Evolutionary conservation across 441 rosid genomes (phyloP), one percentile per base, ranked within the genome.

Genomic region (Croton setiger): DNA sequence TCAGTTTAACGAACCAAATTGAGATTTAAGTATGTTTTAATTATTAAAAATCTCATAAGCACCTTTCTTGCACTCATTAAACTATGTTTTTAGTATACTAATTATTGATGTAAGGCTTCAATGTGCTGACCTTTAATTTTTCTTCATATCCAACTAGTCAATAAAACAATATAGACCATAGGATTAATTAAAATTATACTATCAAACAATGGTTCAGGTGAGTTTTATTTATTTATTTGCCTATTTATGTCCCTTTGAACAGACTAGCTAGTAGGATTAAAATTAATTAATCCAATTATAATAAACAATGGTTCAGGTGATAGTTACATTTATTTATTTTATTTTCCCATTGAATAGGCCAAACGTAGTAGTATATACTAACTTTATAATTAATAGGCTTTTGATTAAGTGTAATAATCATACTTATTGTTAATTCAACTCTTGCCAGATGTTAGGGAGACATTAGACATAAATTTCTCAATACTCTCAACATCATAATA

Each of bases 371-470:
- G n/a, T n/a, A n/a, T n/a, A n/a, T n/a, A n/a, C n/a, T n/a, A n/a
- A n/a, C n/a, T n/a, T n/a, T n/a, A n/a, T n/a, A n/a, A 11, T 15
- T 49, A 41, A 23, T 21, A 64, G 23, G 48, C 60, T 5, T 36
- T 56, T 7, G 12, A 47, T 13, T 47, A 14, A 15, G n/a, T n/a
- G n/a, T n/a, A n/a, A n/a, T n/a, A n/a, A n/a, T 17, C 15, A 47
- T 5, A 17, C 18, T 47, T 47, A 14, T 63, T 70, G 52, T 75
- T 44, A 52, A 56, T 44, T 73, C 75, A 68, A 63, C 70, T 56
- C 5, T 63, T 71, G 82, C 69, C 48, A 41, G 72, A 54, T 52
- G 74, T 72, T 72, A 69, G 69, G 65, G 62, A 43, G 69, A 71
- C 78, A 75, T 52, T 64, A 53, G 68, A 76, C 58, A 51, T 14